These are phyloP conservation scores for Collybia nuda DNA, from an alignment of 768 basidiomycete species.

Conservation along the genomic window DNA sequence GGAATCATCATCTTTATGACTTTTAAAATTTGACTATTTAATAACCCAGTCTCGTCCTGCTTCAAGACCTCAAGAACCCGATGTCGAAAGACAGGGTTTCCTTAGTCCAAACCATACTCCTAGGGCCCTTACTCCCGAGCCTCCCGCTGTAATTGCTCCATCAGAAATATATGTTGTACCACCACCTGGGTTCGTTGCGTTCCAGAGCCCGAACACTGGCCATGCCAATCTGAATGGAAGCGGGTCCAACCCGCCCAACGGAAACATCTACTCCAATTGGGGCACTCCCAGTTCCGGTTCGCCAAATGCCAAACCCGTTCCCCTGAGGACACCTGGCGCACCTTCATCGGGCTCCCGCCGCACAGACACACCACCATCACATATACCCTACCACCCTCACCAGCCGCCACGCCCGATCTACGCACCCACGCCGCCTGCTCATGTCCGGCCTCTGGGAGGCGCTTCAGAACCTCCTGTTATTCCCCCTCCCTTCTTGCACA, in stretches of 20 bases:
- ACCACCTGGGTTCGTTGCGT: slow-evolving; percentile 2
- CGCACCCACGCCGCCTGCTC: no score
- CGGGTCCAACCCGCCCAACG: background rate
- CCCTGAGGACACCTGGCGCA: background rate
- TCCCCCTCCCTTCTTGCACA: no score
- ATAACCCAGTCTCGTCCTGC: background rate
- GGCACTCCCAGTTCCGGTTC: no score
- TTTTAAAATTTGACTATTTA: background rate
- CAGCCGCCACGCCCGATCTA: no score
- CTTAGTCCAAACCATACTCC: slow-evolving; percentile 2
- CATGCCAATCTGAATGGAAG: background rate
- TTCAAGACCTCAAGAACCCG: background rate
- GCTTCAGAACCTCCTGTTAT: no score
- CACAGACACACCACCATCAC: background rate
- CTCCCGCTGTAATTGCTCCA: background rate
- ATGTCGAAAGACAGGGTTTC: background rate
- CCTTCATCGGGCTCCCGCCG: background rate
- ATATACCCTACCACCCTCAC: background rate
- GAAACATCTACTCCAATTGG: background rate
- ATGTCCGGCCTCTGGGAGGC: no score
- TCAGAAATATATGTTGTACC: background rate
- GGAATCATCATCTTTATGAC: background rate
- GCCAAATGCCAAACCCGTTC: background rate
- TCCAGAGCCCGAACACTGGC: background rate
- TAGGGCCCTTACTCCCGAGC: background rate